Evolutionary conservation across 2,329 filamentous ascomycete genomes (phyloP).

Genomic region (Trichoderma aggressivum): DNA sequence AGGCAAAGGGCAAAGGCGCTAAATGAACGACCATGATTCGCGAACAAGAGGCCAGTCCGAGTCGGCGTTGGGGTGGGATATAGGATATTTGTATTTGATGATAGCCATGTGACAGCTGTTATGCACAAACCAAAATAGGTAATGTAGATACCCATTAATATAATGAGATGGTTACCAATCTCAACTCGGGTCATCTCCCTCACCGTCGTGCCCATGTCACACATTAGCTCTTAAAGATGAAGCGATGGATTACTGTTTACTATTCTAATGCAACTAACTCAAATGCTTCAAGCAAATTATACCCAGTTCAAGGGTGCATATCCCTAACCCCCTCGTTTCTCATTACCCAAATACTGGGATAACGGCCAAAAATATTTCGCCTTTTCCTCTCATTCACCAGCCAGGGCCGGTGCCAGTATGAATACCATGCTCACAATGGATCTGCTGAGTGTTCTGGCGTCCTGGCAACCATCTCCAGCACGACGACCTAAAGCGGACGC

Average conservation of each 20-base stretch:
- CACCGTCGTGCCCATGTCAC: neutral
- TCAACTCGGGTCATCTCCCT: neutral
- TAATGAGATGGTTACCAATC: slow-evolving; percentile 23
- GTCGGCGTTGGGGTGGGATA: slow-evolving; percentile 32
- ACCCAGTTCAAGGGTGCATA: neutral
- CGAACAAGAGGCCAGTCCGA: slow-evolving; percentile 24
- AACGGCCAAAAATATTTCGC: neutral
- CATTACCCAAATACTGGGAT: neutral
- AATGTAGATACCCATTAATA: slow-evolving; percentile 33
- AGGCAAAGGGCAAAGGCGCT: slow-evolving; percentile 79
- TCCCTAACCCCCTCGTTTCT: neutral
- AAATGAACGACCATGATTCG: slow-evolving; percentile 46
- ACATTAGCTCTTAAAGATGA: neutral
- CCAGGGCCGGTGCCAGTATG: neutral
- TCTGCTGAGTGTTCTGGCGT: slow-evolving; percentile 18
- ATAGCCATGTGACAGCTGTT: slow-evolving; percentile 19
- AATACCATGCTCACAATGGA: neutral
- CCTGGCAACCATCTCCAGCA: slow-evolving; percentile 34
- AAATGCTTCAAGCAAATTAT: neutral
- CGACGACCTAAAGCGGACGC: slow-evolving; percentile 30
- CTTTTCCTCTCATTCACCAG: neutral
- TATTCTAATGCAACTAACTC: neutral
- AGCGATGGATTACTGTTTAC: neutral
- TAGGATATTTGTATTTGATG: slow-evolving; percentile 28
- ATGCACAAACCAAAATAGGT: slow-evolving; percentile 22